phyloP scores from a whole-genome alignment of 805 yeast genomes.

The Pichia cephalocereana region DNA sequence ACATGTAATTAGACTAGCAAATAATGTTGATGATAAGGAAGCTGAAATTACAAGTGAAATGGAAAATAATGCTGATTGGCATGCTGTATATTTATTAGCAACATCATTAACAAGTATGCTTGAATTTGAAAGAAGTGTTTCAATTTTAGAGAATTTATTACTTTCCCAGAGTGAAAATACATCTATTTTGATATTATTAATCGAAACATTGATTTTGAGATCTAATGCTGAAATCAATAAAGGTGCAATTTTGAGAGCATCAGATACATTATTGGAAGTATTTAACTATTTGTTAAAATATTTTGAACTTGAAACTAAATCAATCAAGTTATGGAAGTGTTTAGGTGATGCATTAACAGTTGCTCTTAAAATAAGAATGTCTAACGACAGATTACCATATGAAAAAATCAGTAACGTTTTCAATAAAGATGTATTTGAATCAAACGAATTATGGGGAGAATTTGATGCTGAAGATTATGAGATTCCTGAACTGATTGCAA shows the following conservation, averaged over 20 bases:
- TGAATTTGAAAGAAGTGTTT: conserved; percentile 55
- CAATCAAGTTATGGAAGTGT: conserved; percentile 59
- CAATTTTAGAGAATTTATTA: conserved; percentile 35
- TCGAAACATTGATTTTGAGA: conserved; percentile 48
- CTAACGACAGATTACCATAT: conserved; percentile 41
- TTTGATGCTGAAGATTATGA: background rate
- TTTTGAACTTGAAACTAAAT: conserved; percentile 18
- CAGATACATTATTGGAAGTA: conserved; percentile 34
- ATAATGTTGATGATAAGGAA: conserved; percentile 16
- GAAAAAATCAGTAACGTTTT: conserved; percentile 23
- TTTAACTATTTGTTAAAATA: conserved; percentile 22
- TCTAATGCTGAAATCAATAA: conserved; percentile 41
- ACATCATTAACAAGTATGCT: conserved; percentile 53
- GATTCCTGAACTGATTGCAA: conserved; percentile 23
- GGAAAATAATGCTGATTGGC: conserved; percentile 34
- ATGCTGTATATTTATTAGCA: conserved; percentile 60
- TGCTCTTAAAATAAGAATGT: conserved; percentile 46
- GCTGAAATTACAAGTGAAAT: conserved; percentile 8
- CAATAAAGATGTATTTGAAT: background rate
- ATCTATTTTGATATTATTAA: conserved; percentile 42
- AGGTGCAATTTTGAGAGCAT: conserved; percentile 64
- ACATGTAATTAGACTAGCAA: conserved; percentile 48
- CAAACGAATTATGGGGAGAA: conserved; percentile 4
- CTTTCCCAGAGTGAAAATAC: conserved; percentile 29
- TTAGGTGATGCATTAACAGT: conserved; percentile 49